phyloP scores from a whole-genome alignment of 75 land plant species.

The Pinus albicaulis region DNA sequence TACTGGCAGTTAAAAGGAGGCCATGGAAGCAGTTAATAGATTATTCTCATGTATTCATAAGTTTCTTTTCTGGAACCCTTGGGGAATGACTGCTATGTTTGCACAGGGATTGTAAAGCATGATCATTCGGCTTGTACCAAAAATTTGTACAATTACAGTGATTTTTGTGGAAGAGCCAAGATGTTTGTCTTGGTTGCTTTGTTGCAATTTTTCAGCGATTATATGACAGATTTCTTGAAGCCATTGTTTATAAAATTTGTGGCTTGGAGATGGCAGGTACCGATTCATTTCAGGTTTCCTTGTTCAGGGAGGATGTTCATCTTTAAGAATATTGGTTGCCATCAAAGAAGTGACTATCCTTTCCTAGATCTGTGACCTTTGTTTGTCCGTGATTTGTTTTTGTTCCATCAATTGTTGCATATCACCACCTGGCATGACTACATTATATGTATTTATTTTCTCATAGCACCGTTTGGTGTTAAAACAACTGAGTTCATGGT shows the following conservation, averaged over 20 bases:
- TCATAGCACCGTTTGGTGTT: too few species aligned
- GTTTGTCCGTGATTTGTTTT: too few species aligned
- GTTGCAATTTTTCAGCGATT: not conserved
- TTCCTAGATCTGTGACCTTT: too few species aligned
- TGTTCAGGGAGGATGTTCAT: too few species aligned
- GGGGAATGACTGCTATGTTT: slow-evolving; percentile 6
- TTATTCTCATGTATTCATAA: slow-evolving; percentile 3
- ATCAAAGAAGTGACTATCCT: too few species aligned
- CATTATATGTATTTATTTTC: too few species aligned
- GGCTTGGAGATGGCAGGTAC: too few species aligned
- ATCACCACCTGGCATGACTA: too few species aligned
- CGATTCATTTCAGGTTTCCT: too few species aligned
- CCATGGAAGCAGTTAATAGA: not conserved
- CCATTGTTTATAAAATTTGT: not conserved
- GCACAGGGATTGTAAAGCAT: not conserved
- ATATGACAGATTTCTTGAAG: not conserved
- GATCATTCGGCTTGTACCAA: slow-evolving; percentile 8
- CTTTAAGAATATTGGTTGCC: too few species aligned
- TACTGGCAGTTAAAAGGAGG: slow-evolving; percentile 2
- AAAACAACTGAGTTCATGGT: too few species aligned
- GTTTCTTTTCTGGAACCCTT: not conserved
- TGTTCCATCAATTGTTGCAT: too few species aligned
- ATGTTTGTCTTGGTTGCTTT: not conserved
- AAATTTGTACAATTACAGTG: slow-evolving; percentile 9
- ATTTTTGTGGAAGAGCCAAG: not conserved